Percentiles rank a stretch among this genome's conserved stretches.
phyloP scores from a whole-genome alignment of 768 basidiomycete genomes.

The Lentinula lateritia region DNA sequence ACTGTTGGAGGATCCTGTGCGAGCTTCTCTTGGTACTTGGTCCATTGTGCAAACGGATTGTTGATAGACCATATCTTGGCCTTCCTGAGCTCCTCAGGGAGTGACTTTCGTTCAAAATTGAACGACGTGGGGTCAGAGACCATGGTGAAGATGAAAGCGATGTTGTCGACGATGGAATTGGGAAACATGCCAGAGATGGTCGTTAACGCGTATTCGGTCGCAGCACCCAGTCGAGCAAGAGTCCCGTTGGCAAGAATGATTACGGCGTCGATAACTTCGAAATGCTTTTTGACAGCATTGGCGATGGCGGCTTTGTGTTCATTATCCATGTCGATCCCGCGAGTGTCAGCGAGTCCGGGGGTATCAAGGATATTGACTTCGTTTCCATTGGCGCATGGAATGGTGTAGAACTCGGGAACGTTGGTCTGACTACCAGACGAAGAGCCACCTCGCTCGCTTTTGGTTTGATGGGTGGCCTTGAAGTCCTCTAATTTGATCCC shows the following conservation, averaged over 20 bases:
- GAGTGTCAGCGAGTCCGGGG: constrained; percentile 23
- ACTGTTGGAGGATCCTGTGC: background rate
- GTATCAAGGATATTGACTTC: constrained; percentile 20
- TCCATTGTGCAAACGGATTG: background rate
- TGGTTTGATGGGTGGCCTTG: background rate
- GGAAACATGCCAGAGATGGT: constrained; percentile 17
- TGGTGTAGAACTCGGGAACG: background rate
- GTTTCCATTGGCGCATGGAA: background rate
- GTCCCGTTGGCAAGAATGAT: constrained; percentile 25
- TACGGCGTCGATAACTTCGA: constrained; percentile 17
- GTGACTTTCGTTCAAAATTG: background rate
- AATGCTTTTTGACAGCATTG: constrained; percentile 13
- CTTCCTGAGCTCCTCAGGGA: background rate
- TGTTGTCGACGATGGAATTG: constrained; percentile 15
- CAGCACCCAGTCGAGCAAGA: constrained; percentile 14
- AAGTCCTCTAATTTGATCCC: background rate
- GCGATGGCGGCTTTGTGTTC: constrained; percentile 21
- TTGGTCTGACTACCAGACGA: background rate
- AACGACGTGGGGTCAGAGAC: background rate
- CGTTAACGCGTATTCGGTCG: constrained; percentile 20
- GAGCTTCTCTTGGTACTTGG: background rate
- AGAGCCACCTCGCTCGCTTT: background rate
- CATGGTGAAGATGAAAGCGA: constrained; percentile 11
- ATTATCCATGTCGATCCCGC: constrained; percentile 19
- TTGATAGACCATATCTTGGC: background rate